phyloP scores from a whole-genome alignment of 176 grass and related monocot genomes.

The Thinopyrum elongatum region DNA sequence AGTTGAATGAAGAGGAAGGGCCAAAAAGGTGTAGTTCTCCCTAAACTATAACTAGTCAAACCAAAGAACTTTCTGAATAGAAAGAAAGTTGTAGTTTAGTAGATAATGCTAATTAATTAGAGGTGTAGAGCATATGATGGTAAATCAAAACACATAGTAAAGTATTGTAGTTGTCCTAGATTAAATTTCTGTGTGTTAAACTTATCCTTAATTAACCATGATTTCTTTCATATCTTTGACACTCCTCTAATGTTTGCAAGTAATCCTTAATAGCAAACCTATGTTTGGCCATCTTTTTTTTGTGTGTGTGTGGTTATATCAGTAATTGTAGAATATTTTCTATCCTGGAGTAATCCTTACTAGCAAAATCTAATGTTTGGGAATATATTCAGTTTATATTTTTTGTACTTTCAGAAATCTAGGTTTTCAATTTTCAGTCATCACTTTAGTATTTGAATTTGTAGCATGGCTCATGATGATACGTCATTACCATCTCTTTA shows the following conservation, averaged over 20 bases:
- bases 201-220: neutral
- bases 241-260: too few relatives aligned
- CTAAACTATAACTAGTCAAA: too few relatives aligned
- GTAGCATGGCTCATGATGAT: neutral
- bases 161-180: neutral
- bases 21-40: constrained; percentile 1
- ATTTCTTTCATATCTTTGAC: neutral
- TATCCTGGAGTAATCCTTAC: neutral
- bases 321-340: neutral
- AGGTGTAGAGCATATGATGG: neutral
- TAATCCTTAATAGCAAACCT: too few relatives aligned
- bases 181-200: neutral
- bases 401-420: neutral
- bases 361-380: neutral
- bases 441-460: neutral
- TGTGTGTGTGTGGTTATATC: neutral
- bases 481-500: neutral
- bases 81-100: too few relatives aligned
- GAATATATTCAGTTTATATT: neutral
- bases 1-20: constrained; percentile 21
- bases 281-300: neutral
- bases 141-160: neutral
- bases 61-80: too few relatives aligned
- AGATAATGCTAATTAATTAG: neutral
- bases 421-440: neutral